Conservation (phyloP, 192 early-diverging fungal species). For the Blastocladiella britannica region DNA sequence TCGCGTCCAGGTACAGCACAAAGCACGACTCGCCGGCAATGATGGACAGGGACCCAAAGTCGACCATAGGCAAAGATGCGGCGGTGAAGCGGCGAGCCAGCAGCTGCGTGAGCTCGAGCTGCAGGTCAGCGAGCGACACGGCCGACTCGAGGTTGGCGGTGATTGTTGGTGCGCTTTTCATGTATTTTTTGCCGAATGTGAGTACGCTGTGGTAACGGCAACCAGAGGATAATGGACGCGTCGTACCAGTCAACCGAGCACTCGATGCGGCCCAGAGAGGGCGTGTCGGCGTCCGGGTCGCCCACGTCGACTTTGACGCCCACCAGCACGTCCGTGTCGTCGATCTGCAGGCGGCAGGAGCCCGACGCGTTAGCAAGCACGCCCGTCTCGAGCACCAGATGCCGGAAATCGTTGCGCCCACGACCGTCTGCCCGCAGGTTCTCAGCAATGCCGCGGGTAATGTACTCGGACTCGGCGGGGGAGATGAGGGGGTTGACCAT, state of each 20-base stretch:
- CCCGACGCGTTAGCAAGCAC: slow-evolving; percentile 80
- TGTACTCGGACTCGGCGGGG: slow-evolving; percentile 63
- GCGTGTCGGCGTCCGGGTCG: slow-evolving; percentile 33
- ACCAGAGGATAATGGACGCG: no score
- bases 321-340: slow-evolving; percentile 77
- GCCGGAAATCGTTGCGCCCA: slow-evolving; percentile 47
- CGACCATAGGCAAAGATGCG: slow-evolving; percentile 54
- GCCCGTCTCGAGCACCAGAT: slow-evolving; percentile 60
- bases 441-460: slow-evolving; percentile 52
- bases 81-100: slow-evolving; percentile 60
- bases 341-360: slow-evolving; percentile 40
- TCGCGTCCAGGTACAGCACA: slow-evolving; percentile 72
- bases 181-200: no score
- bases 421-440: slow-evolving; percentile 81
- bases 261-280: slow-evolving; percentile 42
- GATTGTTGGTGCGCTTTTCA: background rate
- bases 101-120: slow-evolving; percentile 64
- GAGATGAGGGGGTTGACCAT: slow-evolving; percentile 40
- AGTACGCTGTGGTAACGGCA: no score
- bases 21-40: slow-evolving; percentile 77
- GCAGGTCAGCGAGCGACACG: slow-evolving; percentile 42
- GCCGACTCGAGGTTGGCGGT: slow-evolving; percentile 10
- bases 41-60: slow-evolving; percentile 69
- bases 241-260: slow-evolving; percentile 80
- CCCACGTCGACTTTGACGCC: slow-evolving; percentile 85